Evolutionary conservation across 768 basidiomycete species (phyloP).

Genomic region (Lactarius sanguifluus): DNA sequence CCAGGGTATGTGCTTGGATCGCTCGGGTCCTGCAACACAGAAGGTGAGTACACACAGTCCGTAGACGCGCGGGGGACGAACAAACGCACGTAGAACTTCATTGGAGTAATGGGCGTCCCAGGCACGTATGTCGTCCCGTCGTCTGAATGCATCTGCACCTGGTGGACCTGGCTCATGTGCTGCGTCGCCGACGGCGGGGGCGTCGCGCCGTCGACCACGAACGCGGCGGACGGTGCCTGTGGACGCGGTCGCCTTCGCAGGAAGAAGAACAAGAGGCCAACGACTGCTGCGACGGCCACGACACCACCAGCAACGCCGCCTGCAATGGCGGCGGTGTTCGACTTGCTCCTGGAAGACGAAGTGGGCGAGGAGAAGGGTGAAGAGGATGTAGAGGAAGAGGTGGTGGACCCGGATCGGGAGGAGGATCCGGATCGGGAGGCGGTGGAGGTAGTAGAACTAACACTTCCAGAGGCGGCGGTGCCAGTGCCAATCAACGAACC

Average conservation of each 20-base stretch:
- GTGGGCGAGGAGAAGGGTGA: not conserved
- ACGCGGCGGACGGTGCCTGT: not conserved
- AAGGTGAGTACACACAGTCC: not conserved
- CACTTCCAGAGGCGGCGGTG: not conserved
- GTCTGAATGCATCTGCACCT: not conserved
- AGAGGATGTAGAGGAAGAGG: no score
- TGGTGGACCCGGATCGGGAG: no score
- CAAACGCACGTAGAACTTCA: slow-evolving; percentile 19
- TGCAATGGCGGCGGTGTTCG: slow-evolving; percentile 1
- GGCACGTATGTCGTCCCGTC: not conserved
- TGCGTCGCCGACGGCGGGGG: not conserved
- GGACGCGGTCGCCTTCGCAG: not conserved
- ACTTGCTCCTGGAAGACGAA: not conserved
- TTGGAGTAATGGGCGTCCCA: not conserved
- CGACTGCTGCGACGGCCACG: not conserved
- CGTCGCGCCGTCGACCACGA: not conserved
- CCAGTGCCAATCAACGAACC: not conserved
- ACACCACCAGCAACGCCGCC: slow-evolving; percentile 13
- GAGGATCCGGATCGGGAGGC: no score
- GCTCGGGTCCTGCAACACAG: slow-evolving; percentile 10
- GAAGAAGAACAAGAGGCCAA: not conserved
- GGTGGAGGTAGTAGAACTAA: not conserved
- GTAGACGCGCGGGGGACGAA: no score
- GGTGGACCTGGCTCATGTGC: not conserved
- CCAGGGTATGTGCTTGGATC: slow-evolving; percentile 17